Evolutionary conservation across 1,284 basidiomycete genomes (phyloP).

Genomic region (Vanrija sp.): DNA sequence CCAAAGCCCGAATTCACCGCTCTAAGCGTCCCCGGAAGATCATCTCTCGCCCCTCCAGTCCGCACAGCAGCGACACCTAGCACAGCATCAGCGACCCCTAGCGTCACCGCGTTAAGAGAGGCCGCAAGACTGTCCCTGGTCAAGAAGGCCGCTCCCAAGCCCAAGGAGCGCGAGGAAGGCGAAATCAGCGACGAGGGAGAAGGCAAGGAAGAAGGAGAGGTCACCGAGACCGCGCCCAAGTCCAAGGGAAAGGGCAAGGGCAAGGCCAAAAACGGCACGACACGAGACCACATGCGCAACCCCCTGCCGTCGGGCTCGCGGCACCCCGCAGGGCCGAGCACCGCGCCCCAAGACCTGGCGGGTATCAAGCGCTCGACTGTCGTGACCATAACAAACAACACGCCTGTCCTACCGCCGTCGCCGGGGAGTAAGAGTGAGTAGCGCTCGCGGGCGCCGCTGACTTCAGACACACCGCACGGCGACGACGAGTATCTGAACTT

Average conservation of each 20-base stretch:
- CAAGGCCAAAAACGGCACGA: background rate
- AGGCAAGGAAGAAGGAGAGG: background rate
- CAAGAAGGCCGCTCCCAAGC: background rate
- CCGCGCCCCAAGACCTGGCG: background rate
- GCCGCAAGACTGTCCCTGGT: too few relatives aligned
- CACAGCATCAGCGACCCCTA: too few relatives aligned
- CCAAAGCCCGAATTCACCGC: too few relatives aligned
- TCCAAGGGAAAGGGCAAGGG: background rate
- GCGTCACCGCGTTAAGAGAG: too few relatives aligned
- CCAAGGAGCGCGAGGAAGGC: constrained; percentile 7
- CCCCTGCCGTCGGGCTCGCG: background rate
- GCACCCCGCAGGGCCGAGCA: background rate
- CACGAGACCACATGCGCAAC: background rate
- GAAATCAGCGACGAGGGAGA: constrained; percentile 12
- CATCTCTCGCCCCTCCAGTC: background rate
- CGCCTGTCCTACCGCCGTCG: background rate
- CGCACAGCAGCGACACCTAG: background rate
- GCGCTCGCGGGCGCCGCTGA: too few relatives aligned
- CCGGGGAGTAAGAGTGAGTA: constrained; percentile 2
- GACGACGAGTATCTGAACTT: constrained; percentile 32
- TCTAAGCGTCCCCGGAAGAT: too few relatives aligned
- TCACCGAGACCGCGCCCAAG: background rate
- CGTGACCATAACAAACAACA: constrained; percentile 10
- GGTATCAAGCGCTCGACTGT: constrained; percentile 10
- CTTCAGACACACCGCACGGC: constrained; percentile 25